phyloP scores from a whole-genome alignment of 108 stramenopile genomes.

The Cyclotella kingstonii region DNA sequence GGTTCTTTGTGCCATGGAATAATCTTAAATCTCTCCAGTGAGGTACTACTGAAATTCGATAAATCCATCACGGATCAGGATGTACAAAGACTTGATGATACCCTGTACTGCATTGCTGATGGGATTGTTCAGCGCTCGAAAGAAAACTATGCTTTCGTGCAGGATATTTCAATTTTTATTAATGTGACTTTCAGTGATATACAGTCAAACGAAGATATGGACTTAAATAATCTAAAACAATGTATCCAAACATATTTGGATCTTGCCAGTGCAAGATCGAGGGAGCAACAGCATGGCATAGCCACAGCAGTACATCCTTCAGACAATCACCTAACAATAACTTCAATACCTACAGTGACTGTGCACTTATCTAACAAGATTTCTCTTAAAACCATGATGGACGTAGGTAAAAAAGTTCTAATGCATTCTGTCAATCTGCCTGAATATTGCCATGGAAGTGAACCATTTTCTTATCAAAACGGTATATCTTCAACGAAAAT shows the following conservation, averaged over 20 bases:
- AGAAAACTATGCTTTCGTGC: background rate
- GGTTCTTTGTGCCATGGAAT: slow-evolving; percentile 20
- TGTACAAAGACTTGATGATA: slow-evolving; percentile 12
- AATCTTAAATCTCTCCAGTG: slow-evolving; percentile 4
- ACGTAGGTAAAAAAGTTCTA: background rate
- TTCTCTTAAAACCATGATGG: background rate
- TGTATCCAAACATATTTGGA: slow-evolving; percentile 20
- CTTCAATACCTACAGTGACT: too few species aligned
- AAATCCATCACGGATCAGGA: background rate
- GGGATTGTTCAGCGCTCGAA: slow-evolving; percentile 5
- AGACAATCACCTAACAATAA: background rate
- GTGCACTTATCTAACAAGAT: too few species aligned
- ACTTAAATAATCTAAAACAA: background rate
- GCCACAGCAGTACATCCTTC: too few species aligned
- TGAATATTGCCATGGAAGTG: background rate
- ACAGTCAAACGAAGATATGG: background rate
- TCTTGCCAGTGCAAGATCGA: background rate
- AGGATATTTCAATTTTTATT: background rate
- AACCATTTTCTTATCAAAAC: background rate
- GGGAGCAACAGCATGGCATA: background rate
- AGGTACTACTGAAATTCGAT: background rate
- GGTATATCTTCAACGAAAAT: background rate
- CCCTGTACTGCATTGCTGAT: slow-evolving; percentile 7
- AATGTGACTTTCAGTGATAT: background rate
- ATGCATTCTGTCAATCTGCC: background rate